Conservation (phyloP, 2,329 filamentous ascomycete genomes). For the Phaeosphaeriaceae sp. region DNA sequence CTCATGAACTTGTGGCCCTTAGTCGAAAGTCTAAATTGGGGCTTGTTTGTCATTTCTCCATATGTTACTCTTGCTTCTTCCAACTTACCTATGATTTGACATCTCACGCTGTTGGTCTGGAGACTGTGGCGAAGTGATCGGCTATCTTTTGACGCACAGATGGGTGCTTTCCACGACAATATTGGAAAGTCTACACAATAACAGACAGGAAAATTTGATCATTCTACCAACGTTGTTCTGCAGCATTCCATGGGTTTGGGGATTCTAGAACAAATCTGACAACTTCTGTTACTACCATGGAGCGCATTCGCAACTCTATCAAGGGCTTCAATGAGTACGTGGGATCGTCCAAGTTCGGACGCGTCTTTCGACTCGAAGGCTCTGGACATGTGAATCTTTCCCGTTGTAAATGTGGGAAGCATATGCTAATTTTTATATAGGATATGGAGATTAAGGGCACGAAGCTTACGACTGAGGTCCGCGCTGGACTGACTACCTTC, state of each 20-base stretch:
- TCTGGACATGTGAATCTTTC: slow-evolving; percentile 75
- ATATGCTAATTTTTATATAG: slow-evolving; percentile 50
- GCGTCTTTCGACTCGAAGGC: slow-evolving; percentile 76
- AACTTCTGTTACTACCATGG: slow-evolving; percentile 25
- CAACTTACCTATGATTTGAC: background rate
- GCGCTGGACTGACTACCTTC: slow-evolving; percentile 77
- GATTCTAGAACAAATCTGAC: background rate
- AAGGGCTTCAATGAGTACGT: slow-evolving; percentile 33
- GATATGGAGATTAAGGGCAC: slow-evolving; percentile 74
- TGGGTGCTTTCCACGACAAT: background rate
- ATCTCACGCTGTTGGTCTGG: background rate
- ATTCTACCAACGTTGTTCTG: background rate
- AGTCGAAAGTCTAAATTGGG: too few relatives aligned
- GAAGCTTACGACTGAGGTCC: slow-evolving; percentile 82
- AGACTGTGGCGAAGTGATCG: background rate
- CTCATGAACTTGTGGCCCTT: background rate
- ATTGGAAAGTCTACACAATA: background rate
- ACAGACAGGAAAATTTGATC: background rate
- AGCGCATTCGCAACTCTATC: slow-evolving; percentile 21
- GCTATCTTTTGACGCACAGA: background rate
- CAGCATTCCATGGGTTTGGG: too few relatives aligned
- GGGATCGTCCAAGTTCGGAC: slow-evolving; percentile 46
- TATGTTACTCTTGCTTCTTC: too few relatives aligned
- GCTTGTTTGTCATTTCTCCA: too few relatives aligned
- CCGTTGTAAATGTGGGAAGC: background rate